Evolutionary conservation across 352 stramenopile genomes (phyloP).

Genomic region (Globisporangium orthogonon): DNA sequence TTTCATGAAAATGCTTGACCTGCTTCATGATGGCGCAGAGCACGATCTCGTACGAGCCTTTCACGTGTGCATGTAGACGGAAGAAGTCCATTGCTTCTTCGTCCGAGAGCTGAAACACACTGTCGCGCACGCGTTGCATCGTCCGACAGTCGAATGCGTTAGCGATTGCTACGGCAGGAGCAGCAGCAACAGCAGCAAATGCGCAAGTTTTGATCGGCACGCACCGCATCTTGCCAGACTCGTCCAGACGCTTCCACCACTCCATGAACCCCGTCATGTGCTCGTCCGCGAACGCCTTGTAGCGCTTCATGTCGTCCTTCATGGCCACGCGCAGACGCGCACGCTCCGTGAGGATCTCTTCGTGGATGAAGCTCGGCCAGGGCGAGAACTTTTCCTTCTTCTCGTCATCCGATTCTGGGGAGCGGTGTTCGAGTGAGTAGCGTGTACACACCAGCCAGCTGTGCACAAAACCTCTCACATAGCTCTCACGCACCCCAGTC

Average conservation of each 20-base stretch:
- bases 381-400: constrained; percentile 86
- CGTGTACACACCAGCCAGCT: neutral
- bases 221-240: constrained; percentile 37
- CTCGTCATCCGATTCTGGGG: constrained; percentile 87
- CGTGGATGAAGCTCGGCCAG: constrained; percentile 85
- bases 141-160: no score
- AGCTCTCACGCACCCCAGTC: constrained; percentile 57
- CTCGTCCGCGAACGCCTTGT: constrained; percentile 48
- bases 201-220: neutral
- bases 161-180: neutral
- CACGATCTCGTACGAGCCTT: constrained; percentile 89
- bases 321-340: constrained; percentile 81
- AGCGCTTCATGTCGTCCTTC: constrained; percentile 69
- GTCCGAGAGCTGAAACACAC: constrained; percentile 83
- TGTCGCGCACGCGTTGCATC: constrained; percentile 7
- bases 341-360: constrained; percentile 90
- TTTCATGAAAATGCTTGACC: constrained; percentile 89
- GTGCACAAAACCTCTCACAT: neutral
- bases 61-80: constrained; percentile 78
- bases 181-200: neutral
- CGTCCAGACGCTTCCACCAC: constrained; percentile 53
- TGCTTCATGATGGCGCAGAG: constrained; percentile 89
- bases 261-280: constrained; percentile 60
- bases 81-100: constrained; percentile 85
- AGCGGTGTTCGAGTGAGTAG: neutral